These are phyloP conservation scores for Boletus sp. DNA, from an alignment of 768 basidiomycete species.

Conservation along the genomic window DNA sequence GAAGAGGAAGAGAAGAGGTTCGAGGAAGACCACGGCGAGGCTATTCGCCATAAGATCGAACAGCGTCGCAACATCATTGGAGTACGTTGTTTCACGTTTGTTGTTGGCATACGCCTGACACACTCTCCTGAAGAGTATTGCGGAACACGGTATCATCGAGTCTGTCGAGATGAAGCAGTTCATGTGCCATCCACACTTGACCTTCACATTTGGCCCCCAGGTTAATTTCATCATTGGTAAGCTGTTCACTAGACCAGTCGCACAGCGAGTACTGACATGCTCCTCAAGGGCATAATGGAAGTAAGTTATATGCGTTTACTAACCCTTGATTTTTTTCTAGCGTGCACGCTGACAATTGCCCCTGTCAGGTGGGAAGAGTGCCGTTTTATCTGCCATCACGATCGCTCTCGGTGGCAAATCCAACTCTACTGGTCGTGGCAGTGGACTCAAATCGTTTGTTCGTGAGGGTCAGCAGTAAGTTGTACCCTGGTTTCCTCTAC, in stretches of 20 bases:
- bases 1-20: slow-evolving; percentile 66
- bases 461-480: slow-evolving; percentile 77
- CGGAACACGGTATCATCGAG: slow-evolving; percentile 87
- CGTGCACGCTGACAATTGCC: not conserved
- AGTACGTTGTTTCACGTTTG: slow-evolving; percentile 47
- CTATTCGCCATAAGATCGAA: slow-evolving; percentile 54
- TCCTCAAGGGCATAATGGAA: slow-evolving; percentile 81
- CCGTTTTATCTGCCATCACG: slow-evolving; percentile 88
- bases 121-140: slow-evolving; percentile 54
- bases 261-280: slow-evolving; percentile 1
- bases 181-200: slow-evolving; percentile 90
- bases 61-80: slow-evolving; percentile 39
- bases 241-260: slow-evolving; percentile 14
- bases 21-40: slow-evolving; percentile 58
- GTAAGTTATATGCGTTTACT: slow-evolving; percentile 45
- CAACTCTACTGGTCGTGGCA: slow-evolving; percentile 84
- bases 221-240: slow-evolving; percentile 96
- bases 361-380: slow-evolving; percentile 85
- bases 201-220: slow-evolving; percentile 85
- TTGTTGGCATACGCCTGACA: not conserved
- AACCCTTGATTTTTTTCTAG: not conserved
- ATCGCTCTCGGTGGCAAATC: slow-evolving; percentile 95
- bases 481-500: not conserved
- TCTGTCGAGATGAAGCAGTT: slow-evolving; percentile 87
- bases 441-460: slow-evolving; percentile 80